phyloP scores from a whole-genome alignment of 2,329 filamentous ascomycete genomes.

The Cladorrhinum sp. region DNA sequence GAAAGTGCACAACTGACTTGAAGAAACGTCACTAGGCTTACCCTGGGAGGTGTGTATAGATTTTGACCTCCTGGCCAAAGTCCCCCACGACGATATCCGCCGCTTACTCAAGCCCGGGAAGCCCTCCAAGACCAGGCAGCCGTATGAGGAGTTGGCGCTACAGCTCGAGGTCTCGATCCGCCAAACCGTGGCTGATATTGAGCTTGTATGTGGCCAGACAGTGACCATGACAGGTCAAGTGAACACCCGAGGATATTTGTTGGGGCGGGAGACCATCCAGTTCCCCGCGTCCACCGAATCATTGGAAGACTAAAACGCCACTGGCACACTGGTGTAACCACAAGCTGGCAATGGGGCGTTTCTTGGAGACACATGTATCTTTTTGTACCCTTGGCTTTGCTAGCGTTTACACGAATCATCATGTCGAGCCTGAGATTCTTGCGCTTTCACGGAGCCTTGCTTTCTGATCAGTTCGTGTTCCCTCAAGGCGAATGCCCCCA shows the following conservation, averaged over 20 bases:
- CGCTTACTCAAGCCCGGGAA: neutral
- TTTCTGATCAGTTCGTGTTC: neutral
- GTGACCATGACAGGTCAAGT: too few relatives aligned
- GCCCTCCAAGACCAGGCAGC: neutral
- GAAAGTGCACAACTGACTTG: too few relatives aligned
- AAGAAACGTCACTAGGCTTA: neutral
- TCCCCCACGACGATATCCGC: too few relatives aligned
- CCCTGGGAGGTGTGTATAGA: neutral
- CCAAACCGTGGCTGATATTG: neutral
- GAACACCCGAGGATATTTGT: neutral
- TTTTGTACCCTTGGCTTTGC: neutral
- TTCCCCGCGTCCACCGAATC: too few relatives aligned
- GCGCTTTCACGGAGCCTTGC: neutral
- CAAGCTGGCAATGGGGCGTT: neutral
- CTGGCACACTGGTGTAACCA: neutral
- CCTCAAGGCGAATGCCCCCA: too few relatives aligned
- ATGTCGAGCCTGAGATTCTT: too few relatives aligned
- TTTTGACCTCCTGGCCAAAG: neutral
- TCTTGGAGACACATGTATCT: neutral
- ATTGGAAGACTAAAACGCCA: neutral
- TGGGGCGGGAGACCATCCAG: neutral
- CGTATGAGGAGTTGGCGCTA: neutral
- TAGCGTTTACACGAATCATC: too few relatives aligned
- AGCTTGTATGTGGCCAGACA: neutral
- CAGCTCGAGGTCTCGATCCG: neutral